Base-by-base conservation (phyloP, 805 yeast species). In the Isabelozyma rhagii region DNA sequence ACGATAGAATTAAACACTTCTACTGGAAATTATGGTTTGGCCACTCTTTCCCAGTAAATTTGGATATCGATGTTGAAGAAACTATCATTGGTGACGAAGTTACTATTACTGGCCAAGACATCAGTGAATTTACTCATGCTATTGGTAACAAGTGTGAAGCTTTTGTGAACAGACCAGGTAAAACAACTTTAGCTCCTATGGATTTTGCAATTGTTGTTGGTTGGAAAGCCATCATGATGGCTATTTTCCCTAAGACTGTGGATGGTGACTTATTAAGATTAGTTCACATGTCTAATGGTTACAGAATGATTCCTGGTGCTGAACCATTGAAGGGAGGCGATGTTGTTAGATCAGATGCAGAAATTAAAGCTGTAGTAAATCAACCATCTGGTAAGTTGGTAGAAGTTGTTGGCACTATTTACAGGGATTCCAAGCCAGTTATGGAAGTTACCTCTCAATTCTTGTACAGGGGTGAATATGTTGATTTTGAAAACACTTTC, bases 1-100 rank as follows among this genome's bases (percentile, higher is more conserved):
- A 94, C 73, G 82, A 82, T 52, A 83, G 98, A 70, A 93, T 96
- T 72, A 94, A 94, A 77, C 84, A 85, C 70, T 89, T 94, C 78
- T 94, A 94, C 83, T 94, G 99, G 99, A 85, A 85, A 67, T 78
- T 93, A 63, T 94, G 99, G 99, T 90, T 90, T 65, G 96, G 93
- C 53, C 56, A 75, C 41, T 64, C 70, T 43, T 66, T 69, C 41
- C 80, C 83, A 43, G 84, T 84, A 58, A 84, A 87, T 59, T 79
- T 87, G 58, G 79, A 84, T 61, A 84, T 87, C 60, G 87, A 87
- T 63, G 89, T 89, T 56, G 78, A 83, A 60, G 74, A 83, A 57
- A 78, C 81, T 43, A 86, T 94, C 63, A 76, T 80, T 48, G 96
- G 96, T 65, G 84, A 77, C 14, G 76, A 81, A 41, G 77, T 83